These are phyloP conservation scores for Setaria italica DNA, from an alignment of 202 grass and related monocot species.

Conservation along the genomic window DNA sequence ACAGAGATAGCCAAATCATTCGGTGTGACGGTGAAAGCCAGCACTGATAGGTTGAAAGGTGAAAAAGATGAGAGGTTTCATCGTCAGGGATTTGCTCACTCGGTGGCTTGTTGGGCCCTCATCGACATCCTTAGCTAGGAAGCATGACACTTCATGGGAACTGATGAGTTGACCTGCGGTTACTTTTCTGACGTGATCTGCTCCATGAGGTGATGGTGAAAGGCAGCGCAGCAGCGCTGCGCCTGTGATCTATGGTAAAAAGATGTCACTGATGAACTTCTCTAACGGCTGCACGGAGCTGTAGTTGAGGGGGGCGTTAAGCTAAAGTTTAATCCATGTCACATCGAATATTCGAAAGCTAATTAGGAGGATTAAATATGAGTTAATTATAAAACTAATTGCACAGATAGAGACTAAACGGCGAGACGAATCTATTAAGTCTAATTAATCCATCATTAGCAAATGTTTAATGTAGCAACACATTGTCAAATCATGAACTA, in stretches of 20 bases:
- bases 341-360: too few species aligned
- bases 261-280: not conserved
- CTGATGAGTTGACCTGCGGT: not conserved
- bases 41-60: not conserved
- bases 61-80: constrained; percentile 39
- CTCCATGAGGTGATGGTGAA: not conserved
- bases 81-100: not conserved
- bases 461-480: too few species aligned
- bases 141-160: not conserved
- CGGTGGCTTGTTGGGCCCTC: constrained; percentile 43
- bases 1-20: not conserved
- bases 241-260: not conserved
- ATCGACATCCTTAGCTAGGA: not conserved
- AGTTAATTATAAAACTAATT: too few species aligned
- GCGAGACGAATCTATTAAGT: too few species aligned
- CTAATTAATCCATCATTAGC: too few species aligned
- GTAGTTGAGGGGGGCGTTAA: too few species aligned
- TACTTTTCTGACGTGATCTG: not conserved
- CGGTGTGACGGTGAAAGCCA: not conserved
- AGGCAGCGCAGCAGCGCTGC: not conserved
- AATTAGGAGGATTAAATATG: too few species aligned
- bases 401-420: too few species aligned
- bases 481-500: too few species aligned
- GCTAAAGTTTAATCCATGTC: too few species aligned
- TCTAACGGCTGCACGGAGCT: not conserved